Conservation (phyloP, 306 rosid genomes). For the Medicago truncatula region MtrunA17r5.0-ANR NC_053045.1:48139501-48140000, state of each 20-base stretch:
- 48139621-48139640: constrained; percentile 25
- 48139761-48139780: constrained; percentile 25
- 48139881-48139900: constrained; percentile 31
- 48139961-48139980: constrained; percentile 45
- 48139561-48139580: not conserved
- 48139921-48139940: constrained; percentile 41
- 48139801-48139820: not conserved
- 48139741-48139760: constrained; percentile 53
- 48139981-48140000: constrained; percentile 45
- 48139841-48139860: not conserved
- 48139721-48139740: constrained; percentile 39
- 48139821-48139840: not conserved
- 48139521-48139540: not conserved
- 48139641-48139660: constrained; percentile 46
- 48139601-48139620: constrained; percentile 29
- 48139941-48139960: not conserved
- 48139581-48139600: not conserved
- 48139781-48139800: constrained; percentile 39
- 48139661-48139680: constrained; percentile 44
- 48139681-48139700: constrained; percentile 52
- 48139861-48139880: constrained; percentile 28
- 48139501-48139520: not conserved
- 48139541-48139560: not conserved
- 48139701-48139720: constrained; percentile 42
- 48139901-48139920: constrained; percentile 44